These are phyloP conservation scores for Pythium plurisporium DNA, from an alignment of 352 stramenopile species.

Conservation along the genomic window DNA sequence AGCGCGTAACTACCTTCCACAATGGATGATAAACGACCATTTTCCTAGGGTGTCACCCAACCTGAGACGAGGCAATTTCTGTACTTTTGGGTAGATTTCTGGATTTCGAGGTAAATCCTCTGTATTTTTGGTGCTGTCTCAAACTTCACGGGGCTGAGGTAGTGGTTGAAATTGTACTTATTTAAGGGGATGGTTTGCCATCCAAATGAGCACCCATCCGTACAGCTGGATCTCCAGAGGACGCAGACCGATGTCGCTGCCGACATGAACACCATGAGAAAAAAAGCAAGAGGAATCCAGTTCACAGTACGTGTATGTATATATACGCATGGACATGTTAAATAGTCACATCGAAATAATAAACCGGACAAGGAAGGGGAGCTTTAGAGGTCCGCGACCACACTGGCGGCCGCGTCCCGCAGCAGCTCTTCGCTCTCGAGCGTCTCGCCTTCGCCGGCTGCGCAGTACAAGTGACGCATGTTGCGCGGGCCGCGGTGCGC, in stretches of 20 bases:
- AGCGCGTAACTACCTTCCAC: too few relatives aligned
- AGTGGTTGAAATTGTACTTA: too few relatives aligned
- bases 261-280: too few relatives aligned
- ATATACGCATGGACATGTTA: slow-evolving; percentile 4
- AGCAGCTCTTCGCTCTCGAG: slow-evolving; percentile 17
- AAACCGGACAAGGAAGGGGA: not conserved
- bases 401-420: slow-evolving; percentile 4
- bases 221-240: too few relatives aligned
- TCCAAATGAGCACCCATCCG: too few relatives aligned
- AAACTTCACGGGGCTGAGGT: too few relatives aligned
- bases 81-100: not conserved
- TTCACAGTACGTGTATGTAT: not conserved
- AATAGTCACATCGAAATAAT: slow-evolving; percentile 1
- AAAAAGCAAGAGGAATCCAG: not conserved
- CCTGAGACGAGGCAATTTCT: not conserved
- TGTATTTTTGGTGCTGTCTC: not conserved
- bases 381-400: slow-evolving; percentile 19
- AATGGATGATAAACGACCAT: too few relatives aligned
- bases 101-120: not conserved
- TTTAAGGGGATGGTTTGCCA: too few relatives aligned
- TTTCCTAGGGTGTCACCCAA: not conserved
- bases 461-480: slow-evolving; percentile 23
- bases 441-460: slow-evolving; percentile 2
- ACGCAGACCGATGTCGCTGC: too few relatives aligned
- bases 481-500: slow-evolving; percentile 18